Evolutionary conservation across 2,329 filamentous ascomycete genomes (phyloP).

Genomic region (Pseudogymnoascus sp.): DNA sequence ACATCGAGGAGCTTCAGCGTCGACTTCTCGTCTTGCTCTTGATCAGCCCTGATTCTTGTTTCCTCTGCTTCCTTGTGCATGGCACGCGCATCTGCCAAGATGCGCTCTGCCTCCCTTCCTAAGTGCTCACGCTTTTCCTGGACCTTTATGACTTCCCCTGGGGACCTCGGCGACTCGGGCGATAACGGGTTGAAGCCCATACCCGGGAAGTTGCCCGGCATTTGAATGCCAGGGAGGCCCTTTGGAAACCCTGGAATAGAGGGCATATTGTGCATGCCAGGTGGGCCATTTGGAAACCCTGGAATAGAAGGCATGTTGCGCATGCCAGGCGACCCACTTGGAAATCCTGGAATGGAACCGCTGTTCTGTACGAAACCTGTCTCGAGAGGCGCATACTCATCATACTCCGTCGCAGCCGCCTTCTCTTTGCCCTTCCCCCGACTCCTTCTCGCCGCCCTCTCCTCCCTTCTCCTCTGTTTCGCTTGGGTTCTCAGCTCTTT

Average conservation of each 20-base stretch:
- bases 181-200: neutral
- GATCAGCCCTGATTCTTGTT: neutral
- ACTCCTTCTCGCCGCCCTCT: constrained; percentile 20
- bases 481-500: constrained; percentile 13
- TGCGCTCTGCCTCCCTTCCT: constrained; percentile 2
- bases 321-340: neutral
- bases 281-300: neutral
- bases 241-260: neutral
- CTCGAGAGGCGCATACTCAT: neutral
- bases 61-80: constrained; percentile 8
- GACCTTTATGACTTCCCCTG: neutral
- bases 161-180: neutral
- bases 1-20: constrained; percentile 7
- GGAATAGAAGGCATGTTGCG: neutral
- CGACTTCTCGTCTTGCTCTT: neutral
- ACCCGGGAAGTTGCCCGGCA: neutral
- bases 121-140: constrained; percentile 3
- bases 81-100: neutral
- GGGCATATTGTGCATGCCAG: neutral
- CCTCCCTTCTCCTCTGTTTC: constrained; percentile 20
- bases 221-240: neutral
- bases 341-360: neutral
- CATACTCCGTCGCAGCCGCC: constrained; percentile 23
- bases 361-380: neutral
- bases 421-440: constrained; percentile 30